Percentiles rank a stretch among this genome's conserved stretches.
Evolutionary conservation across 2,329 filamentous ascomycete species (phyloP).

Genomic region (Plenodomus tracheiphilus): DNA sequence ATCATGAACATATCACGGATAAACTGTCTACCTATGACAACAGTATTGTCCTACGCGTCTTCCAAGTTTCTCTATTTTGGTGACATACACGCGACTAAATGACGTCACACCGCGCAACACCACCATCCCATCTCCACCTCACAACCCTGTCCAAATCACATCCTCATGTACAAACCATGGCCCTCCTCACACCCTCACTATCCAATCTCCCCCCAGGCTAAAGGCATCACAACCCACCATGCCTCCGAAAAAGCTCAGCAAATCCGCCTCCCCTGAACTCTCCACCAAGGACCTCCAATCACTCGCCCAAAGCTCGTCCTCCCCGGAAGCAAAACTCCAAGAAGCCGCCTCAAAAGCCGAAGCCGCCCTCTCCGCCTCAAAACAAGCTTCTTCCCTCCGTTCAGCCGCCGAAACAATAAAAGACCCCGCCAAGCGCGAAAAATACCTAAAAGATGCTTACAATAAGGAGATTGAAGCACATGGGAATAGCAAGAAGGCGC

Average conservation of each 20-base stretch:
- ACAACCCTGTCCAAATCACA: neutral
- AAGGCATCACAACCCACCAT: constrained; percentile 2
- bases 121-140: neutral
- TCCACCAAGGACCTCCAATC: constrained; percentile 21
- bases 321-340: constrained; percentile 32
- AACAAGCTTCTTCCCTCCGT: constrained; percentile 33
- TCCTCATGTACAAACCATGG: neutral
- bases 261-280: neutral
- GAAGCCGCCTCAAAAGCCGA: constrained; percentile 35
- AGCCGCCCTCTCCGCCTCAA: constrained; percentile 31
- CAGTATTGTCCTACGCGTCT: constrained; percentile 10
- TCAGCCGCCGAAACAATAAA: constrained; percentile 29
- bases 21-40: no score
- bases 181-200: neutral
- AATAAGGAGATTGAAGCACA: constrained; percentile 40
- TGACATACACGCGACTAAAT: constrained; percentile 13
- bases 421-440: constrained; percentile 39
- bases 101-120: constrained; percentile 20
- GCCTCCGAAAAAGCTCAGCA: constrained; percentile 19
- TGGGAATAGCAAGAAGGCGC: constrained; percentile 40
- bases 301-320: constrained; percentile 21
- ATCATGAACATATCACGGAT: no score
- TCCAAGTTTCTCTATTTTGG: constrained; percentile 20
- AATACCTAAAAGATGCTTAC: constrained; percentile 40
- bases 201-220: neutral